Evolutionary conservation across 768 basidiomycete genomes (phyloP), one percentile per base, ranked within the genome.

Genomic region (Daedalea quercina): DNA sequence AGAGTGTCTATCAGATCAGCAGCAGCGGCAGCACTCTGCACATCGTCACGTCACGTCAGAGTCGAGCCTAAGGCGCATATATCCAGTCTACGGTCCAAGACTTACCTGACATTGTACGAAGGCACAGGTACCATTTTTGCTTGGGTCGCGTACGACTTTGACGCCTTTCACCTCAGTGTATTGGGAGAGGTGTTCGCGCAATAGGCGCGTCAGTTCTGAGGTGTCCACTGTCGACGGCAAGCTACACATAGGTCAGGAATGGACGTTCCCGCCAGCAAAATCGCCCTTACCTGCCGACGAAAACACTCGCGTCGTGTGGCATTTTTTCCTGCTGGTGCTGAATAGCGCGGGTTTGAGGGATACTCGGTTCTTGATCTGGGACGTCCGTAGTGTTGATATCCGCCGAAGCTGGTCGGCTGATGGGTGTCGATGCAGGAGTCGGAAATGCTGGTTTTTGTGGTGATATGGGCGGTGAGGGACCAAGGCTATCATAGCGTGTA

Each of bases 31-130:
- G 82, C 73, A 57, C 82, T 74, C 87, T 90, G 56, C 34, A 52
- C 11, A 31, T 31, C 28, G 4, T 31, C 28, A n/a, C n/a, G n/a
- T n/a, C n/a, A n/a, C 48, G 42, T 43, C 44, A 24, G 20, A 44
- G 43, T 11, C 22, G n/a, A 33, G 34, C 1, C 25, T 51, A 0
- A 54, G 31, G 22, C 34, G 48, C 42, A 49, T 47, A 49, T 37
- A 48, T 25, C 13, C 8, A 20, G 24, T 9, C 13, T 47, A 47
- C 47, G 51, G 45, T 17, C 28, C 11, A 31, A 4, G 42, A 57
- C 74, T 42, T 61, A 89, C 90, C 74, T 88, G 78, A 75, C 88
- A 90, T 68, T 91, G 90, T 22, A 90, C 83, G 65, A 92, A 92
- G 52, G 89, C 90, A 63, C 89, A 91, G 43, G 86, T 79, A 13